These are phyloP conservation scores for Crataegus laevigata DNA, from an alignment of 306 rosid species.

Conservation along the genomic window DNA sequence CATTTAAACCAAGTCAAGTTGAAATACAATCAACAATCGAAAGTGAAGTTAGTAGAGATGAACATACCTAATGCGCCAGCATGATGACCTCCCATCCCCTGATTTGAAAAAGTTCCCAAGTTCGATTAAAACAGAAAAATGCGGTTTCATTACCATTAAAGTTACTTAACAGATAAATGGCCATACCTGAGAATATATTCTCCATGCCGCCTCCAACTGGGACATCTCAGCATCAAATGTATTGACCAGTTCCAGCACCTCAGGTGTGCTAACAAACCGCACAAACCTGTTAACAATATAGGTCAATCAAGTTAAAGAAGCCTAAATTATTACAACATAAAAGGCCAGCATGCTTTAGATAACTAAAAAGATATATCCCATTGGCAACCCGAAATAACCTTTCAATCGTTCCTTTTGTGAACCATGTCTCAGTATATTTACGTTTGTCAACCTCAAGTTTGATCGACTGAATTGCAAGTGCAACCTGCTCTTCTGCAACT, in stretches of 20 bases:
- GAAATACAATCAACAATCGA: neutral
- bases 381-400: constrained; percentile 39
- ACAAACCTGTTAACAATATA: constrained; percentile 57
- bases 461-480: constrained; percentile 58
- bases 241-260: constrained; percentile 74
- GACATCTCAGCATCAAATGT: constrained; percentile 85
- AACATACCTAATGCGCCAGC: constrained; percentile 61
- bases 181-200: constrained; percentile 76
- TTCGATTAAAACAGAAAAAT: constrained; percentile 19
- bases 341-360: neutral
- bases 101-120: constrained; percentile 23
- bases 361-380: neutral
- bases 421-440: constrained; percentile 64
- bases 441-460: constrained; percentile 67
- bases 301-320: constrained; percentile 11
- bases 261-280: constrained; percentile 85
- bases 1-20: neutral
- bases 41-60: neutral
- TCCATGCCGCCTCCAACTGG: constrained; percentile 80
- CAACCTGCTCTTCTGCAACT: constrained; percentile 83
- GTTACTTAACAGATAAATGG: constrained; percentile 3
- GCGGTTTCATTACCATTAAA: neutral
- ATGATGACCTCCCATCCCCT: constrained; percentile 74
- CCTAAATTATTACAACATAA: constrained; percentile 5
- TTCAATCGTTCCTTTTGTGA: constrained; percentile 96